Conservation (phyloP, 257 asterid species). For the Ballota nigra region DNA sequence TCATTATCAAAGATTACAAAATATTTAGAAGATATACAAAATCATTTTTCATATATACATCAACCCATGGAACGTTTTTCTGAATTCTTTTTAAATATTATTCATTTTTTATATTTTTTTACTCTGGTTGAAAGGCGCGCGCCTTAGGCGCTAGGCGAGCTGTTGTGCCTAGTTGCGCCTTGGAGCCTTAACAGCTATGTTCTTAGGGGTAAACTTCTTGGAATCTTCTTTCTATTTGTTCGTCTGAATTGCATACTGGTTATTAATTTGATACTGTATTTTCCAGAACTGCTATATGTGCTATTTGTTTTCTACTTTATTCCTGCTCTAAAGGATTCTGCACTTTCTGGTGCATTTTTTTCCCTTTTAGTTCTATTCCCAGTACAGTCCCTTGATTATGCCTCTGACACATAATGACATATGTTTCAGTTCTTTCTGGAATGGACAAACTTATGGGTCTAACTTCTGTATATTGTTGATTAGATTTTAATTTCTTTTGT, state of each 20-base stretch:
- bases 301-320: constrained; percentile 8
- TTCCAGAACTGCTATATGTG: constrained; percentile 12
- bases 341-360: not conserved
- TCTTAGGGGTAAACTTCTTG: not conserved
- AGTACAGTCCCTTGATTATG: not conserved
- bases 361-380: not conserved
- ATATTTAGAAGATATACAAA: no score
- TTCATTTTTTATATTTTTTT: no score
- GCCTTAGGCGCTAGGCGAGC: no score
- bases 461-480: not conserved
- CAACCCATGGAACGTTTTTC: no score
- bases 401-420: not conserved
- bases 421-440: not conserved
- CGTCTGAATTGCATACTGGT: not conserved
- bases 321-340: not conserved
- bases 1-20: no score
- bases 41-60: no score
- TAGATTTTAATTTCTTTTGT: not conserved
- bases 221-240: not conserved
- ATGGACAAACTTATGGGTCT: constrained; percentile 1
- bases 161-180: no score
- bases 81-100: no score
- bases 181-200: no score
- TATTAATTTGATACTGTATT: constrained; percentile 6
- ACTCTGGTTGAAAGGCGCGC: no score